Evolutionary conservation across 148 eudicot species (phyloP).

Genomic region (Rhododendron ferrugineum): DNA sequence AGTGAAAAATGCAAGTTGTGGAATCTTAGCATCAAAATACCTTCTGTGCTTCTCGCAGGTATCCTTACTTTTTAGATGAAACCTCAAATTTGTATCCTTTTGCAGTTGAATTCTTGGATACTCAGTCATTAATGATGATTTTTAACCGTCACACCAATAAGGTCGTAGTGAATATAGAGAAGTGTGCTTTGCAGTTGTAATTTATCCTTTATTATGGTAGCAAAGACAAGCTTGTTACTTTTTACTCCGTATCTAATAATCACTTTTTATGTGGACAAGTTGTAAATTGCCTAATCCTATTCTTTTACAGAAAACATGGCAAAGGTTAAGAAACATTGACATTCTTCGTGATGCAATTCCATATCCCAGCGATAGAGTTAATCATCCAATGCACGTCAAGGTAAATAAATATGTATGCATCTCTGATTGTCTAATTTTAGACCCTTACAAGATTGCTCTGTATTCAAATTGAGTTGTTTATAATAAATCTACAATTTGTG

Average conservation of each 20-base stretch:
- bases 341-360: conserved; percentile 86
- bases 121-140: background rate
- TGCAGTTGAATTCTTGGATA: background rate
- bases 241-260: background rate
- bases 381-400: conserved; percentile 92
- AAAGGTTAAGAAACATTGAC: conserved; percentile 49
- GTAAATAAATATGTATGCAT: conserved; percentile 25
- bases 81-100: background rate
- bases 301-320: conserved; percentile 80
- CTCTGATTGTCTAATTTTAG: conserved; percentile 1
- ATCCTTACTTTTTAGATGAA: conserved; percentile 1
- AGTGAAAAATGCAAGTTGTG: conserved; percentile 66
- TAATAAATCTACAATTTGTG: background rate
- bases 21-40: conserved; percentile 57
- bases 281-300: background rate
- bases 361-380: conserved; percentile 51
- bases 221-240: background rate
- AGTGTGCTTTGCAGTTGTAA: background rate
- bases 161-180: background rate
- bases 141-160: background rate
- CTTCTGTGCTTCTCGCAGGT: conserved; percentile 85
- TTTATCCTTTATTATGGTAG: background rate
- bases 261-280: background rate
- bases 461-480: background rate
- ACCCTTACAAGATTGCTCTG: background rate